Evolutionary conservation across 805 yeast species (phyloP), one percentile per base, ranked within the genome.

Genomic region (Wickerhamia fluorescens): DNA sequence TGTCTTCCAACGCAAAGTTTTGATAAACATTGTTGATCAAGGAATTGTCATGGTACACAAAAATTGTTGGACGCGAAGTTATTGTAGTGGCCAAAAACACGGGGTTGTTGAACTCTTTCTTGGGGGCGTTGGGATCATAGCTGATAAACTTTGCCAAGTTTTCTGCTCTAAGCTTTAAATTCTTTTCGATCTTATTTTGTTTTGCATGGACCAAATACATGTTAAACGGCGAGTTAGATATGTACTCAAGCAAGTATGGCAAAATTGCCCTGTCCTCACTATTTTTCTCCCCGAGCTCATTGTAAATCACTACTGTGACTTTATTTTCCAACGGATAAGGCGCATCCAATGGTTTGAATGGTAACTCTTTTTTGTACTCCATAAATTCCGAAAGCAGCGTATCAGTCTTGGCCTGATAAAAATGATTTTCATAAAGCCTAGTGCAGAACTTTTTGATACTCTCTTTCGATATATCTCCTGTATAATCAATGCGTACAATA

Each of bases 191-290:
- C 24, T 51, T 58, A 10, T 42, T 39, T 38, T 75, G 74, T n/a
- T 66, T 61, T 2, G 77, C 64, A 23, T 66, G 70, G 46, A 61
- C 73, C 5, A 83, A 44, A 36, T 66, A 61, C 5, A 76, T 61
- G 40, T 78, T 69, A 34, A 63, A 57, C 1, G 78, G 77, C 7
- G 78, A 51, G 32, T 71, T 62, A 35, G 81, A 72, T 13, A 78
- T 54, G 8, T 74, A 75, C 31, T 78, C 81, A 24, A 78, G 50
- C 24, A 83, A 41, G 40, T 77, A 69, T 5, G 78, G 75, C 34
- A 83, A 56, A 4, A 80, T 51, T 16, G 69, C 69, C 38, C 66
- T 68, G 51, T 83, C 92, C 46, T 83, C 92, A 2, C 61, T 63
- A 1, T 74, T 61, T 4, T 58, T 56, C 0, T 73, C 58, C 12